Evolutionary conservation across 495 filamentous ascomycete genomes (phyloP).

Genomic region (Aspergillus ostianus): DNA sequence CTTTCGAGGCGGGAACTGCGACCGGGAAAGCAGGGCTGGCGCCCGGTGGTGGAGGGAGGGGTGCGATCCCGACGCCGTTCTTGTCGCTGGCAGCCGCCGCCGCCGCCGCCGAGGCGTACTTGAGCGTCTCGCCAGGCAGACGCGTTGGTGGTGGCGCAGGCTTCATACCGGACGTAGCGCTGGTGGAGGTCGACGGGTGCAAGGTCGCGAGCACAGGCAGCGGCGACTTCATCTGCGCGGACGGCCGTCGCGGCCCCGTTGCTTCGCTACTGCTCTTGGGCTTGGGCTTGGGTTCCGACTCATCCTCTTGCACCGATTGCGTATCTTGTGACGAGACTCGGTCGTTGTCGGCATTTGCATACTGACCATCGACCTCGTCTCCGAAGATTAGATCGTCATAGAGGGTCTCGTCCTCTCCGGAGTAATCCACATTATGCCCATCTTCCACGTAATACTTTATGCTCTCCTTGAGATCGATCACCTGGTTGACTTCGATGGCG

Average conservation of each 20-base stretch:
- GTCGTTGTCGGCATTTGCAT: constrained; percentile 78
- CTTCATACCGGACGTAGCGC: constrained; percentile 76
- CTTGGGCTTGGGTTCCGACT: constrained; percentile 61
- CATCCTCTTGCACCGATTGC: constrained; percentile 86
- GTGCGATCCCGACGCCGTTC: constrained; percentile 82
- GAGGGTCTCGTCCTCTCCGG: constrained; percentile 82
- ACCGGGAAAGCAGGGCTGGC: constrained; percentile 45
- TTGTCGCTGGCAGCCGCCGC: constrained; percentile 93
- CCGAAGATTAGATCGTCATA: constrained; percentile 93
- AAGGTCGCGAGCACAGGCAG: constrained; percentile 86
- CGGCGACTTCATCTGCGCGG: constrained; percentile 89
- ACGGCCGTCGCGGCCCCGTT: constrained; percentile 67
- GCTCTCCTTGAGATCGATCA: constrained; percentile 81
- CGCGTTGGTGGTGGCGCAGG: constrained; percentile 84
- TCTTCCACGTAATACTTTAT: constrained; percentile 95
- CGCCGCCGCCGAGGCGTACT: constrained; percentile 94
- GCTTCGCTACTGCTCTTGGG: constrained; percentile 41
- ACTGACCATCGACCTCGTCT: constrained; percentile 80
- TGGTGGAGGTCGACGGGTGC: constrained; percentile 50
- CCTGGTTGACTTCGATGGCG: constrained; percentile 78
- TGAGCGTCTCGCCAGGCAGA: constrained; percentile 83
- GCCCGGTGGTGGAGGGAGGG: constrained; percentile 85
- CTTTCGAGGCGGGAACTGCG: constrained; percentile 43
- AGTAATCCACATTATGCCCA: constrained; percentile 80
- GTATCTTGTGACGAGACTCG: constrained; percentile 91